Evolutionary conservation across 2,329 filamentous ascomycete genomes (phyloP).

Genomic region (Fonsecaea erecta): DNA sequence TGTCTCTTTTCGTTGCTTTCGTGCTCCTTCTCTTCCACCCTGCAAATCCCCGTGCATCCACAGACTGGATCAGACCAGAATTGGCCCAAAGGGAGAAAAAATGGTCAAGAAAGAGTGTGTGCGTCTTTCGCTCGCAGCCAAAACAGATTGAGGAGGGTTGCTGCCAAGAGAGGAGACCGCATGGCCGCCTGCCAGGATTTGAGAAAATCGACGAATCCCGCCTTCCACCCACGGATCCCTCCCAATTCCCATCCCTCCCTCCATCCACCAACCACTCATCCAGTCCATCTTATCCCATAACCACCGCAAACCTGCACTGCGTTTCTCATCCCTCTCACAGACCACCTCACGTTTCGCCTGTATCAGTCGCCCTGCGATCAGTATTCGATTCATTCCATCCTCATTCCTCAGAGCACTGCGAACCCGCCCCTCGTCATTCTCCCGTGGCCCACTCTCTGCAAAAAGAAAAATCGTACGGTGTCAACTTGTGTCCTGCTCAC

Average conservation of each 20-base stretch:
- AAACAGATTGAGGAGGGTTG: conserved; percentile 4
- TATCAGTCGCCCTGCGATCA: conserved; percentile 17
- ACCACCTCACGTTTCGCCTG: conserved; percentile 12
- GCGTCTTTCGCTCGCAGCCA: conserved; percentile 4
- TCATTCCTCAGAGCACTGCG: neutral
- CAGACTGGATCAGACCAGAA: neutral
- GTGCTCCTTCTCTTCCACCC: neutral
- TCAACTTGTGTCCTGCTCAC: conserved; percentile 10
- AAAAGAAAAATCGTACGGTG: conserved; percentile 14
- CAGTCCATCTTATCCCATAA: conserved; percentile 19
- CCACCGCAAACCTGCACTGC: conserved; percentile 12
- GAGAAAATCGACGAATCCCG: conserved; percentile 32
- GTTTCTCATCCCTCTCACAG: conserved; percentile 8
- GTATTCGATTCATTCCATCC: conserved; percentile 7
- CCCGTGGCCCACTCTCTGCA: neutral
- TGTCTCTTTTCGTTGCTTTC: neutral
- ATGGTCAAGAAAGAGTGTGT: neutral
- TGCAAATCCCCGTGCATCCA: neutral
- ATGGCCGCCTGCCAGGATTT: conserved; percentile 32
- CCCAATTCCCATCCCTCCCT: conserved; percentile 4
- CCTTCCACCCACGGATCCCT: conserved; percentile 17
- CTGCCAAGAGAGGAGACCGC: conserved; percentile 14
- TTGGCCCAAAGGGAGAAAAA: neutral
- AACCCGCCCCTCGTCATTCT: neutral
- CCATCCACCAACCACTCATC: conserved; percentile 14